Conservation (phyloP, 1,284 basidiomycete species). For the Sanguinoderma infundibulare region DNA sequence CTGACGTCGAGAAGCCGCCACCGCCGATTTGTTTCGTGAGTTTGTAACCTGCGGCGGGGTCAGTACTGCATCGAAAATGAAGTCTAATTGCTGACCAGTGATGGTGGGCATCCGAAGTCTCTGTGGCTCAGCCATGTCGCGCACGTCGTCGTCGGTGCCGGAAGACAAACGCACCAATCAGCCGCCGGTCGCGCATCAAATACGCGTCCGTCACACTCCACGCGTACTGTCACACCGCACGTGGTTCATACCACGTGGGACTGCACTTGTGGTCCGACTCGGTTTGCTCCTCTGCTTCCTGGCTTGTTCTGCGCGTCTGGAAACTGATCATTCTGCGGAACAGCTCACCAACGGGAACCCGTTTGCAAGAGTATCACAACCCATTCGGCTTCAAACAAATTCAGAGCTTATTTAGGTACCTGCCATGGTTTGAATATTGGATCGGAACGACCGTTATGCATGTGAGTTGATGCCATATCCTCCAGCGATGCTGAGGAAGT, state of each 20-base stretch:
- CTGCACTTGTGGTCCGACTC: no score
- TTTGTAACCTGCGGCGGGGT: slow-evolving; percentile 56
- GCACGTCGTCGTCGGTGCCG: neutral
- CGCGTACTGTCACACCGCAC: slow-evolving; percentile 4
- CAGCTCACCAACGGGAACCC: no score
- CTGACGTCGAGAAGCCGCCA: slow-evolving; percentile 84
- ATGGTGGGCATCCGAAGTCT: slow-evolving; percentile 15
- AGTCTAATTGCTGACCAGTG: neutral
- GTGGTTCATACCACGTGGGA: neutral
- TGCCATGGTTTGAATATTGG: no score
- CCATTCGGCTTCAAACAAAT: no score
- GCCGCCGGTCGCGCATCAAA: slow-evolving; percentile 4
- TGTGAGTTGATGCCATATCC: no score
- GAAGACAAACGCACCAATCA: neutral
- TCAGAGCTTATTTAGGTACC: no score
- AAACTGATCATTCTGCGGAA: no score
- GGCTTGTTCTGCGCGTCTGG: no score
- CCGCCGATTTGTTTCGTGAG: slow-evolving; percentile 80
- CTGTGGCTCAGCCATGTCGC: slow-evolving; percentile 4
- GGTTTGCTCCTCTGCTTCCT: no score
- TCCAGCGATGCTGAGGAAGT: no score
- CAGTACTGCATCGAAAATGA: neutral
- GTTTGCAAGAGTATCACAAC: no score
- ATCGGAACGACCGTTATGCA: no score
- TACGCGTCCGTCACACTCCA: neutral